A percentile compares a stretch with the other conserved stretches of the same genome.
phyloP scores from a whole-genome alignment of 208 protist species.

The Crithidia expoeki region DNA sequence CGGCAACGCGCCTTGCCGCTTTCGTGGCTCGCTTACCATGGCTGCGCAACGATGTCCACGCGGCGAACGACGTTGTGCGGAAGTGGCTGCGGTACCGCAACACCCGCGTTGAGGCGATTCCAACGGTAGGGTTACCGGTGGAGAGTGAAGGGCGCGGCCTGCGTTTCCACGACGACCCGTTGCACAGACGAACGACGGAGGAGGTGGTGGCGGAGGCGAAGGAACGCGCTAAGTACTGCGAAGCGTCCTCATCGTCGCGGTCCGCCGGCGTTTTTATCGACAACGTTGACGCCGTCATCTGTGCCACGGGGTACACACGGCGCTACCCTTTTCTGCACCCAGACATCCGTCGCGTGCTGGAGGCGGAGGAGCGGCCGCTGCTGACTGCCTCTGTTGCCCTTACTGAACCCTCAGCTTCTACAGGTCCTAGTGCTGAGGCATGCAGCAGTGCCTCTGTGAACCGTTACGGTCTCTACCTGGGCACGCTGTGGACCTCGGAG shows the following conservation, averaged over 20 bases:
- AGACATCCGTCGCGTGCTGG: conserved; percentile 61
- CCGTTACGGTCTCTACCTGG: conserved; percentile 70
- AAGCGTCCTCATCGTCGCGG: not conserved
- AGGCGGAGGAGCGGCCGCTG: conserved; percentile 39
- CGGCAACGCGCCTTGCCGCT: conserved; percentile 31
- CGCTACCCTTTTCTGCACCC: conserved; percentile 82
- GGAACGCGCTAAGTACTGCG: conserved; percentile 3
- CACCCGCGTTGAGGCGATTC: conserved; percentile 36
- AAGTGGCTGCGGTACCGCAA: conserved; percentile 62
- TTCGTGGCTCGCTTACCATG: conserved; percentile 48
- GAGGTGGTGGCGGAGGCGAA: conserved; percentile 49
- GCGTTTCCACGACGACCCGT: conserved; percentile 47
- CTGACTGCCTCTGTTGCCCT: conserved; percentile 3
- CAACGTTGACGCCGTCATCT: conserved; percentile 79
- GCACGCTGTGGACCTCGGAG: conserved; percentile 59
- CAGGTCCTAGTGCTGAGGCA: not conserved
- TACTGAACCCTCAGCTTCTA: not conserved
- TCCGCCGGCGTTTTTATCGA: conserved; percentile 58
- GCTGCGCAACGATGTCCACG: conserved; percentile 50
- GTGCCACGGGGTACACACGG: conserved; percentile 74
- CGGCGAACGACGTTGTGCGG: conserved; percentile 53
- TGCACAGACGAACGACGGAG: conserved; percentile 8
- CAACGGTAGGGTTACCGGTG: conserved; percentile 48
- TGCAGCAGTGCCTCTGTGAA: not conserved
- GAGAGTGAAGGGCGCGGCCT: conserved; percentile 54